phyloP scores from a whole-genome alignment of 768 basidiomycete species.

The Boletus rubroflammeus region DNA sequence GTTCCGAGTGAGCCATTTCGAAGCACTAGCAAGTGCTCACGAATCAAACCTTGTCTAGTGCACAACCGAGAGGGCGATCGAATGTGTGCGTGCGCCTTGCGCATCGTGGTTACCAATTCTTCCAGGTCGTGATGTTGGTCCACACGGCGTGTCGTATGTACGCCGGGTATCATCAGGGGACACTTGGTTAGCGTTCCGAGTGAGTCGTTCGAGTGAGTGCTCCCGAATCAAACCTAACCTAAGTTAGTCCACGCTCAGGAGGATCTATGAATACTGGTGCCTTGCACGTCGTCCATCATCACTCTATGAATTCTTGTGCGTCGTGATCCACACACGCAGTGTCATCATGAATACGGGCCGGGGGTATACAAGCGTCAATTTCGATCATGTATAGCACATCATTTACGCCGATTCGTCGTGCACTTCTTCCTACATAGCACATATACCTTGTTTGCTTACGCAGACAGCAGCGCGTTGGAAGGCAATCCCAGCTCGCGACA shows the following conservation, averaged over 20 bases:
- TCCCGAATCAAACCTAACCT: background rate
- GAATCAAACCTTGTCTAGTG: background rate
- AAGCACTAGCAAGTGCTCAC: background rate
- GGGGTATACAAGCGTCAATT: too few relatives aligned
- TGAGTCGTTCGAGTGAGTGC: background rate
- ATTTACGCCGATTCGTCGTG: background rate
- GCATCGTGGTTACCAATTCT: background rate
- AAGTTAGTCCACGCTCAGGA: background rate
- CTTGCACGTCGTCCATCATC: background rate
- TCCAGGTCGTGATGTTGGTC: background rate
- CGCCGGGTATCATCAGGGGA: background rate
- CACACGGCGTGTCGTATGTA: background rate
- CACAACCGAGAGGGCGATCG: background rate
- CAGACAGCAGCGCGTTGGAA: constrained; percentile 19
- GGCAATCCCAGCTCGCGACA: constrained; percentile 30
- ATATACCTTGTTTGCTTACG: background rate
- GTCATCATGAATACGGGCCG: background rate
- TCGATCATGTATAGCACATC: background rate
- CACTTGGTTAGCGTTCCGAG: background rate
- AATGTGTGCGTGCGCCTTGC: background rate
- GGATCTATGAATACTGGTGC: background rate
- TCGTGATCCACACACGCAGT: background rate
- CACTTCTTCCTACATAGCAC: background rate
- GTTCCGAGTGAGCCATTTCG: background rate
- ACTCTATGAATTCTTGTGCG: background rate